Conservation (phyloP, 2,329 filamentous ascomycete genomes). For the Fusarium succisae region DNA sequence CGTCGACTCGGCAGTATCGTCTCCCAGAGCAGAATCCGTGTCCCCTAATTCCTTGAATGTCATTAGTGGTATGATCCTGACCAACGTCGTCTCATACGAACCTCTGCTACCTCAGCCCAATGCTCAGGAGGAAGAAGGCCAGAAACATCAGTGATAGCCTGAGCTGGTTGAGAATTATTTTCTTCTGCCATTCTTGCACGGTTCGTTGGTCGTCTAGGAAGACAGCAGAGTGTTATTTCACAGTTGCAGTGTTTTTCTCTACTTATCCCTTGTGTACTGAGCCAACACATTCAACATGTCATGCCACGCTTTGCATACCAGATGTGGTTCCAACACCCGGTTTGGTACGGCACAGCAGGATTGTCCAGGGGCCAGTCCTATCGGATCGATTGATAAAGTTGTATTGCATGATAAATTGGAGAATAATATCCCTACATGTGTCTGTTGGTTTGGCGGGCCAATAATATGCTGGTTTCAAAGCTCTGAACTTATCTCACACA, state of each 20-base stretch:
- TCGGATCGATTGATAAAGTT: background rate
- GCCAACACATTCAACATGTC: background rate
- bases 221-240: background rate
- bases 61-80: background rate
- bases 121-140: slow-evolving; percentile 21
- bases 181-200: background rate
- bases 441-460: background rate
- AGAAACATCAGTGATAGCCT: background rate
- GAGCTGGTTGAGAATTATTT: background rate
- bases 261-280: background rate
- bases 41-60: slow-evolving; percentile 8
- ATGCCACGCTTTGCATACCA: background rate
- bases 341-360: background rate
- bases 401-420: background rate
- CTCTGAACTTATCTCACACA: rapidly evolving
- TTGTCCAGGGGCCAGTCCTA: background rate
- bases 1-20: slow-evolving; percentile 5
- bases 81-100: background rate
- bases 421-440: background rate
- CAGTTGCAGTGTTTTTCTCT: background rate
- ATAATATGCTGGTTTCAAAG: background rate
- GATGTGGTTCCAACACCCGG: background rate
- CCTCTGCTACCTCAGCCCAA: slow-evolving; percentile 28
- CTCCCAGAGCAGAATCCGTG: slow-evolving; percentile 9
- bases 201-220: background rate